Base-by-base conservation (phyloP, 2,329 filamentous ascomycete genomes). In the Talaromyces sp. region DNA sequence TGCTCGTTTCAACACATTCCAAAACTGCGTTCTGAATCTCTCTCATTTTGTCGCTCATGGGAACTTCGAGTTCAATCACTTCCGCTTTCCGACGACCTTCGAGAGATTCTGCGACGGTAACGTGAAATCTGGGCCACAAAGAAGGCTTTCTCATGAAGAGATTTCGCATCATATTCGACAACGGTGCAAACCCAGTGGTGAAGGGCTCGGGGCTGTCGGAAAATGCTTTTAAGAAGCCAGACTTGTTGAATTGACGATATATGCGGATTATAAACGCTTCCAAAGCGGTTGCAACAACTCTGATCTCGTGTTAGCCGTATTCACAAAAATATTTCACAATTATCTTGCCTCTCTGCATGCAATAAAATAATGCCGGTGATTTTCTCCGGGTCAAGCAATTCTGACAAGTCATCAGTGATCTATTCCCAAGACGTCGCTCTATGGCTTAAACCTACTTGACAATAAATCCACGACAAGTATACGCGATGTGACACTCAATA, bases 221-320 rank as follows among this genome's bases (percentile, higher is more conserved):
- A 71, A 99, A 96, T 13, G 95, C 95, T 72, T 99, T 99, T 33
- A 99, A 81, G 68, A 99, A 98, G 36, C 95, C 95, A 33, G 78
- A 81, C 78, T 96, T 96, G 76, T 99, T 99, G 80, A 91, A 91
- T 77, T 98, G 93, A 63, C 95, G 85, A 73, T 93, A 99, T 60
- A 97, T 91, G 44, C 95, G 86, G 62, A 98, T 80, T 64, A 99
- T 97, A 75, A 99, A 99, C 7, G 95, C 93, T 75, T 99, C 95
- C 2, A 93, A 80, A 1, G 92, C 95, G 0, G 93, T 97, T 15
- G 93, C 91, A 27, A 92, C 79, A 33, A 96, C 85, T 64, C 88
- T 87, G 54, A 10, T 28, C 47, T 25, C 22, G 11, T 13, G 28
- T 67, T 67, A 61, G 67, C 59, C 58, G 17, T 30, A 30, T 30